Evolutionary conservation across 805 yeast genomes (phyloP).

Genomic region (Metschnikowia kunwiensis): DNA sequence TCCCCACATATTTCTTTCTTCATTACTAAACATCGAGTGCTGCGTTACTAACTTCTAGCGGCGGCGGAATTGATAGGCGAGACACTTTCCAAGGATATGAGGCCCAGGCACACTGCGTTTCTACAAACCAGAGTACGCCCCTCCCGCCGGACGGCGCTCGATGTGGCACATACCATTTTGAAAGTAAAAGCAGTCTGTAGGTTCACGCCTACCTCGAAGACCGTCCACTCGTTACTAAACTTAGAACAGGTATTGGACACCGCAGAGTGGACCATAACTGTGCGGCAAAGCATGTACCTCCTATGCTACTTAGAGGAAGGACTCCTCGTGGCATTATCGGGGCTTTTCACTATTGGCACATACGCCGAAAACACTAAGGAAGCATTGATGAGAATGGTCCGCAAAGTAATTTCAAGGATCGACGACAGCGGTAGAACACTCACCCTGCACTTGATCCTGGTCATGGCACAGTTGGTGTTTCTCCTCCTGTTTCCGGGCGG

Average conservation of each 20-base stretch:
- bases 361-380: constrained; percentile 1
- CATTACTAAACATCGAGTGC: no score
- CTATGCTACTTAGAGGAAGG: constrained; percentile 9
- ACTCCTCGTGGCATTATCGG: constrained; percentile 4
- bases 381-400: constrained; percentile 3
- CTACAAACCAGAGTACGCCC: constrained; percentile 3
- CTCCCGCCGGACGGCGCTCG: constrained; percentile 2
- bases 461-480: constrained; percentile 16
- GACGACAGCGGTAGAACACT: constrained; percentile 1
- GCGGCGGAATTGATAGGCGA: constrained; percentile 7
- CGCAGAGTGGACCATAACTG: constrained; percentile 5
- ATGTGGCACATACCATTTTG: constrained; percentile 3
- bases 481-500: constrained; percentile 11
- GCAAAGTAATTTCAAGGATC: constrained; percentile 6
- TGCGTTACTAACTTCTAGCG: constrained; percentile 3
- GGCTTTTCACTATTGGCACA: background rate
- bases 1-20: no score
- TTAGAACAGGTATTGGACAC: background rate
- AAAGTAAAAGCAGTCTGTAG: constrained; percentile 11
- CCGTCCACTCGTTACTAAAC: constrained; percentile 6
- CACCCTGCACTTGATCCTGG: constrained; percentile 9
- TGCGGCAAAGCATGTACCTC: background rate
- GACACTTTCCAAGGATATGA: background rate
- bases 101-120: constrained; percentile 3
- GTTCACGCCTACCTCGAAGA: constrained; percentile 2